Evolutionary conservation across 768 basidiomycete genomes (phyloP), one percentile per base, ranked within the genome.

Genomic region (Lactarius akahatsu): DNA sequence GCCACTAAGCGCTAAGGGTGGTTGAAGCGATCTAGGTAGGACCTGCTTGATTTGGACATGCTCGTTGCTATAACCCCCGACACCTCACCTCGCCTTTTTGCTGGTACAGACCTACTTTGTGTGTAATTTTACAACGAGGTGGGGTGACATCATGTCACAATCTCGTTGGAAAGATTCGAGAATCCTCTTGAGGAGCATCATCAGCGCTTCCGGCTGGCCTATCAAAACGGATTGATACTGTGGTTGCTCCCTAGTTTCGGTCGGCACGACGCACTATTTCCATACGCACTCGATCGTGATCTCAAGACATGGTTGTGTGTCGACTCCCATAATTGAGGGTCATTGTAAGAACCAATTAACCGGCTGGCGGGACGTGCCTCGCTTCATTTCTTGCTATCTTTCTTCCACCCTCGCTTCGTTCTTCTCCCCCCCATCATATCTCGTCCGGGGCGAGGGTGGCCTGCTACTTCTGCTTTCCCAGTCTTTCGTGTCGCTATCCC

Each of bases 51-150:
- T 61, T 56, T 30, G 40, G 65, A 32, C 61, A 34, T 58, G 65
- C 18, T 62, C 50, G 66, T 67, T 67, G 66, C 66, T 67, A 67
- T 67, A 67, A 63, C 50, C 43, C 57, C 58, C 62, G 13, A 65
- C 55, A 57, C 34, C 59, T 65, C 59, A 61, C 40, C 38, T 40
- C 56, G 28, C 38, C 50, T 32, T 47, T 61, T 55, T 16, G 26
- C 64, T 30, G 16, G 50, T 41, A 47, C 64, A 55, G 57, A 34
- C 52, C 52, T 65, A 2, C 64, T 34, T 26, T 65, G n/a, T 23
- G 50, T 60, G 32, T 56, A 52, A 59, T 58, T 16, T 59, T 30
- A 36, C 52, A 32, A 62, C 52, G 28, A 54, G 50, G 36, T 16
- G 23, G 15, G 15, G 59, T 60, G 40, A 62, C 61, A 62, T 62